These are phyloP conservation scores for Aspergillus baeticus DNA, from an alignment of 495 filamentous ascomycete genomes.

Conservation along the genomic window DNA sequence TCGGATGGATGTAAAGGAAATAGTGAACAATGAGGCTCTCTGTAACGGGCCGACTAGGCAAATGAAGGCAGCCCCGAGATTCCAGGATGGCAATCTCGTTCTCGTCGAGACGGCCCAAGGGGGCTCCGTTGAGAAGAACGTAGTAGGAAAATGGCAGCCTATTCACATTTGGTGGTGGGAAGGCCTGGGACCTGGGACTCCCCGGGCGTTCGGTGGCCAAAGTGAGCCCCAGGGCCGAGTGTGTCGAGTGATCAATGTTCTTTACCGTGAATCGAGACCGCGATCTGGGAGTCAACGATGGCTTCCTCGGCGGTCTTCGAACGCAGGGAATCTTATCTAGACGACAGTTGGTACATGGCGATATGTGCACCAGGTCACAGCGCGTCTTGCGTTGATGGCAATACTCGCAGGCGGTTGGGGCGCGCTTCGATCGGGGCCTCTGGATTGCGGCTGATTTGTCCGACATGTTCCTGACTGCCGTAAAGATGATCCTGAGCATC, in stretches of 20 bases:
- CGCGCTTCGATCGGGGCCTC: background rate
- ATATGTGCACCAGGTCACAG: background rate
- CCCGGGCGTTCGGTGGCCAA: no score
- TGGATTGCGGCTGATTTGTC: background rate
- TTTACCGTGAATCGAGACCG: no score
- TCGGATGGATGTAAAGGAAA: conserved; percentile 3
- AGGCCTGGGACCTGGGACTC: background rate
- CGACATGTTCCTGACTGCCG: no score
- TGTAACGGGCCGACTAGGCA: background rate
- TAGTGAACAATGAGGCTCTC: background rate
- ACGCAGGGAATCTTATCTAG: background rate
- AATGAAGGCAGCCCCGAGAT: background rate
- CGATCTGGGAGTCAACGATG: no score
- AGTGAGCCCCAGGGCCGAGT: no score
- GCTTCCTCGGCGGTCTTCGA: no score
- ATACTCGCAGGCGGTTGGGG: background rate
- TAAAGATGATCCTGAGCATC: no score
- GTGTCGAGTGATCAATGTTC: no score
- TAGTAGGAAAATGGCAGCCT: background rate
- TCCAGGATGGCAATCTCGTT: background rate
- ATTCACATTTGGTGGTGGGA: background rate
- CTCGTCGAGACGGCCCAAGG: background rate
- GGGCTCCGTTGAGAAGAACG: background rate
- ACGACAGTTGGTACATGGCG: background rate
- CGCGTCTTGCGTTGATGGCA: conserved; percentile 1